Evolutionary conservation across 2,329 filamentous ascomycete species (phyloP), one percentile per base, ranked within the genome.

Genomic region (Stachybotrys echinatus): DNA sequence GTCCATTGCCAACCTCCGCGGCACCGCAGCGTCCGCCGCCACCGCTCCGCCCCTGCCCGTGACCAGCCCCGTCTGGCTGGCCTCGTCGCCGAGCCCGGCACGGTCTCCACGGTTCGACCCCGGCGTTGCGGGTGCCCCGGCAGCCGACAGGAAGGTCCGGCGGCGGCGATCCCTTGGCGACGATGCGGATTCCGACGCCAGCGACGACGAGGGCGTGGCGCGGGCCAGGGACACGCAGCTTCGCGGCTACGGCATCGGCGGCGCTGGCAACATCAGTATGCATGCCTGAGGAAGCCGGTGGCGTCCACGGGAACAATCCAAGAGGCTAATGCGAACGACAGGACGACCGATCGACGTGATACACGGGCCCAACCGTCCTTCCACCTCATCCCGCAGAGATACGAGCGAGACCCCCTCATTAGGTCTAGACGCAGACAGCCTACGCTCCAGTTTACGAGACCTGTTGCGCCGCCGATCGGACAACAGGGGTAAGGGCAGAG

Each of bases 181-280:
- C 45, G 48, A 14, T 7, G 18, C 18, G 17, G 44, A 17, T 5
- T 23, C 23, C n/a, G 31, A 48, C 10, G 50, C 50, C 31, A 39
- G 39, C 7, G 57, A 55, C n/a, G 59, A 59, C 23, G 57, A 60
- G 37, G 58, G 62, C 48, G 51, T 56, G 47, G 62, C 65, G 52
- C 60, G 62, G n/a, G 55, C 52, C 4, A 52, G 64, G 23, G 63
- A 67, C 44, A 54, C 59, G 8, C 65, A 69, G 51, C 54, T 67
- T 23, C 57, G 69, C 21, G 65, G 67, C 3, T 72, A 70, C 48
- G 68, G 69, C 17, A 72, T 72, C 37, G 69, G 69, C 3, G 69
- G 68, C 2, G 64, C 62, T 14, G 67, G 68, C 0, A 71, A 72
- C 49, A 71, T 71, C 14, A 61, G 68, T 70, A 49, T 55, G 67